A percentile compares a stretch with the other conserved stretches of the same genome.
Evolutionary conservation across 106 monocot species (phyloP).

Genomic region (Apostasia shenzhenica): DNA sequence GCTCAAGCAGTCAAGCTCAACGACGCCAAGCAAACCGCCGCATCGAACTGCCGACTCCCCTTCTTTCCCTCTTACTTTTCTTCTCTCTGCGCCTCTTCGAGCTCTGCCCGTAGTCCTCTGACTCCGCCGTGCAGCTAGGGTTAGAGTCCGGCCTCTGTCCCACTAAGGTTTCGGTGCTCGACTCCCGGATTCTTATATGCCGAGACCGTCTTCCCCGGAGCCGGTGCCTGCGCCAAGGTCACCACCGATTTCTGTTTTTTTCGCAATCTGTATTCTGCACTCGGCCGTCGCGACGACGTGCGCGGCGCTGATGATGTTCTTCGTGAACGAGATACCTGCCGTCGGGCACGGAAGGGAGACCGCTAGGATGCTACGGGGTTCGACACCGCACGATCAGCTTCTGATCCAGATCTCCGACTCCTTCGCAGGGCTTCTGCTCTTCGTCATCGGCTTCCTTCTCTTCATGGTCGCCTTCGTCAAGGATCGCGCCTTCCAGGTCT

Average conservation of each 20-base stretch:
- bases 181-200: neutral
- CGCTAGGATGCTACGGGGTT: constrained; percentile 62
- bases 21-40: neutral
- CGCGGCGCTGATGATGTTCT: constrained; percentile 90
- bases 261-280: constrained; percentile 67
- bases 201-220: neutral
- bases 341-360: constrained; percentile 72
- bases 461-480: constrained; percentile 93
- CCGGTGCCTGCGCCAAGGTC: neutral
- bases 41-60: neutral
- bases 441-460: constrained; percentile 69
- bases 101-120: neutral
- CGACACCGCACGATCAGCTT: constrained; percentile 86
- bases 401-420: constrained; percentile 82
- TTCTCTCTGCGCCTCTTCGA: neutral
- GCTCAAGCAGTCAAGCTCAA: too few species aligned
- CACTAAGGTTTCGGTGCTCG: neutral
- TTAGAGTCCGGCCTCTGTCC: neutral
- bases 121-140: neutral
- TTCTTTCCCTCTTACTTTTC: too few species aligned
- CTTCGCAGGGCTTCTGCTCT: constrained; percentile 81
- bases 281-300: constrained; percentile 54
- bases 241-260: constrained; percentile 45
- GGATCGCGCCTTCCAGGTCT: constrained; percentile 77
- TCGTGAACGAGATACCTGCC: constrained; percentile 50